phyloP scores from a whole-genome alignment of 257 asterid genomes.

The Scutellaria galericulata region DNA sequence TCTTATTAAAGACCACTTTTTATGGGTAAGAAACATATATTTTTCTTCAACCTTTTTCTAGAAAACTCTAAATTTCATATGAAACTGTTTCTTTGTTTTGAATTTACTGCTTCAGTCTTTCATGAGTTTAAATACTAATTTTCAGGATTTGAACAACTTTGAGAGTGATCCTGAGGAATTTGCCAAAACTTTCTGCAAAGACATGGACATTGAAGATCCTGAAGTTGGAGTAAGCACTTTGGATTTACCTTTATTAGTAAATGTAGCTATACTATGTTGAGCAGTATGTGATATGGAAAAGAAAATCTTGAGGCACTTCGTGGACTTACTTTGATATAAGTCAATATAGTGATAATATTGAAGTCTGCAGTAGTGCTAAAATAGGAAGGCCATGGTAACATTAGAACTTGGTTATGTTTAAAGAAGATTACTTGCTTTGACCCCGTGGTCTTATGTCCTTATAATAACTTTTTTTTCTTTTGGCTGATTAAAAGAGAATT shows the following conservation, averaged over 20 bases:
- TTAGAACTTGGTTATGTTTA: not conserved
- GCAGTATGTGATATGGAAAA: slow-evolving; percentile 14
- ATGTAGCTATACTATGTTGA: not conserved
- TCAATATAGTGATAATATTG: not conserved
- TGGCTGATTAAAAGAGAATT: slow-evolving; percentile 12
- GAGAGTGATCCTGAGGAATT: slow-evolving; percentile 99
- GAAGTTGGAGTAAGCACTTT: slow-evolving; percentile 90
- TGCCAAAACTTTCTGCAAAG: slow-evolving; percentile 88
- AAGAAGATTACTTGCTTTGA: not conserved
- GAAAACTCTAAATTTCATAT: not conserved
- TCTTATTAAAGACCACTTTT: slow-evolving; percentile 86
- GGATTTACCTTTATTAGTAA: slow-evolving; percentile 15
- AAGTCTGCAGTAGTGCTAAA: slow-evolving; percentile 3
- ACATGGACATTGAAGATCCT: slow-evolving; percentile 91
- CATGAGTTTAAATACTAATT: slow-evolving; percentile 22
- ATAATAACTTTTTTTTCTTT: slow-evolving; percentile 2
- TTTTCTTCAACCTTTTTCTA: not conserved
- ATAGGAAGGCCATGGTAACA: not conserved
- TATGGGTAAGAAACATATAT: slow-evolving; percentile 70
- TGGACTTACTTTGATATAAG: not conserved
- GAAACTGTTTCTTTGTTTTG: not conserved
- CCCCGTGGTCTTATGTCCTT: not conserved
- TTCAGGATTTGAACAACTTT: slow-evolving; percentile 96
- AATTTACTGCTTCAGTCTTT: slow-evolving; percentile 27
- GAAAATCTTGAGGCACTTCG: slow-evolving; percentile 8